Base-by-base conservation (phyloP, 2,329 filamentous ascomycete species). In the Colletotrichum sp. region DNA sequence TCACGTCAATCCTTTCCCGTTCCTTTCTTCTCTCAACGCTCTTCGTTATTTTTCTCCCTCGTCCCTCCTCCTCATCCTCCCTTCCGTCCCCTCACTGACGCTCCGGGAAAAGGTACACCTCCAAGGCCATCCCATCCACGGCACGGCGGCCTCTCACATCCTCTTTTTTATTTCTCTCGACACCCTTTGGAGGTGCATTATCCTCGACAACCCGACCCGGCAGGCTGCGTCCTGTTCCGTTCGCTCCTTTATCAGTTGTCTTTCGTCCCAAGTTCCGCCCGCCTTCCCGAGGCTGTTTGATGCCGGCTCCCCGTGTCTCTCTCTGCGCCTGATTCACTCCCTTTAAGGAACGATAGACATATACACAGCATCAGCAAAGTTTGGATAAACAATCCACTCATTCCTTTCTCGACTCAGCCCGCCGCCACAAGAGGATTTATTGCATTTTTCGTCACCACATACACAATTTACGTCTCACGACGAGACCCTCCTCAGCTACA, bases 1-100 rank as follows among this genome's bases (percentile, higher is more conserved):
- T 69, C 70, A 65, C 70, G 74, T 49, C 70, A 76, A 73, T 76
- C 69, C 57, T 34, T 72, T 59, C 69, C 73, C 39, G 30, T 24
- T 68, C 32, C 44, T 59, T 60, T 55, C 69, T 57, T 63, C 52
- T 65, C 30, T 34, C 49, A 60, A 52, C 49, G 63, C 68, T 63
- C 30, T 26, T 74, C 39, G 26, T 60, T 60, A 71, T 55, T 71
- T 64, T 71, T 55, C 7, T 16, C 26, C 32, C 55, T 34, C 21
- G n/a, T 28, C 52, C 21, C 55, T 62, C 34, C 16, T 24, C 21
- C 4, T 13, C 30, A 2, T 57, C 18, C 24, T 26, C 21, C 26
- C 24, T 36, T 15, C 39, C 49, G 28, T 55, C 36, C 64, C 36
- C 68, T 68, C 44, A 52, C 44, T 72, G 26, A 67, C 44, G 26